Percentiles rank a stretch among this genome's conserved stretches.
Evolutionary conservation across 192 early-diverging fungal species (phyloP).

Genomic region (Jimgerdemannia flammicorona): DNA sequence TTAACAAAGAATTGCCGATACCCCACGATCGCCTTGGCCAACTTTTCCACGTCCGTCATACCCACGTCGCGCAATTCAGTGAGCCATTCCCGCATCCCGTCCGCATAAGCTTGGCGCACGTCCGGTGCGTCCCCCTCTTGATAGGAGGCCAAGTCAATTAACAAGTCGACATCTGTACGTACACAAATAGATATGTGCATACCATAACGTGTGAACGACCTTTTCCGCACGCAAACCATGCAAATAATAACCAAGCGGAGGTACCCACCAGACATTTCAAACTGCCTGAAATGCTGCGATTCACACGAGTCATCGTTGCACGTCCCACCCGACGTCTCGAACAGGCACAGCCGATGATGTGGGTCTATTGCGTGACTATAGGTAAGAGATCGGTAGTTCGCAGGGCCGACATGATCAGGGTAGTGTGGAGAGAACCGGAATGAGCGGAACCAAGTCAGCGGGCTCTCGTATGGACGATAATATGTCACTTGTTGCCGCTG

Average conservation of each 20-base stretch:
- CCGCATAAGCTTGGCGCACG: background rate
- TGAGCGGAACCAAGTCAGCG: constrained; percentile 8
- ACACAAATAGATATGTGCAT: background rate
- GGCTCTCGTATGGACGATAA: background rate
- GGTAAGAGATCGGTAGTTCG: background rate
- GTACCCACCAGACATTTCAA: constrained; percentile 1
- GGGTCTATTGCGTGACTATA: constrained; percentile 13
- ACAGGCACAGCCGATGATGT: constrained; percentile 1
- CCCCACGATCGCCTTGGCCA: background rate
- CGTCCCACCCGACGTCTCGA: constrained; percentile 10
- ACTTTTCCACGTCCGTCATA: background rate
- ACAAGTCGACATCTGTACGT: background rate
- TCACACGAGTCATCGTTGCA: constrained; percentile 14
- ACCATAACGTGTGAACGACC: background rate
- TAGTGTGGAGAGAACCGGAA: constrained; percentile 1
- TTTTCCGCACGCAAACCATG: background rate
- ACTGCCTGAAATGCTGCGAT: constrained; percentile 10
- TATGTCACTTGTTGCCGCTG: background rate
- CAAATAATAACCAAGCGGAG: background rate
- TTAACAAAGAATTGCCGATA: background rate
- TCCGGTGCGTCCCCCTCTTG: background rate
- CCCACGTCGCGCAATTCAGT: background rate
- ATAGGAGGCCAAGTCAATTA: background rate
- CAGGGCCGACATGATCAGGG: background rate
- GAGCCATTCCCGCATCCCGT: background rate